These are phyloP conservation scores for Acacia concinna DNA, from an alignment of 331 rosid species.

Conservation along the genomic window DNA sequence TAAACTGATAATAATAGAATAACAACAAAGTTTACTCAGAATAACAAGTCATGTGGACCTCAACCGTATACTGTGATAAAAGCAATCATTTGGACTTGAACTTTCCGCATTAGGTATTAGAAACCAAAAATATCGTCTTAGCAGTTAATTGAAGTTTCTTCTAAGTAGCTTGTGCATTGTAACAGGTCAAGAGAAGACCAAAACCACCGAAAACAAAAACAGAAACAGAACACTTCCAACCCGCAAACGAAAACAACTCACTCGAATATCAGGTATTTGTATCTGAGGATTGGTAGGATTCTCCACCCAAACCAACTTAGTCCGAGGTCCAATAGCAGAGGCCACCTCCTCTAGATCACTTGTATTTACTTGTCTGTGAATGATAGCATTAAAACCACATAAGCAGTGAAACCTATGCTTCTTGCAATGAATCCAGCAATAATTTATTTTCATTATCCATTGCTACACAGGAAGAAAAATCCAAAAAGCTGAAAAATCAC, in stretches of 20 bases:
- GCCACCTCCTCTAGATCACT: constrained; percentile 78
- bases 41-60: not conserved
- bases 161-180: not conserved
- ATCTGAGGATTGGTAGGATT: constrained; percentile 91
- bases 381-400: constrained; percentile 34
- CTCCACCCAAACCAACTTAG: constrained; percentile 97
- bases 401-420: not conserved
- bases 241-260: constrained; percentile 32
- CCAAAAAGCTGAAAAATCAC: constrained; percentile 26
- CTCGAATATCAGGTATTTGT: constrained; percentile 80
- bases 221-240: not conserved
- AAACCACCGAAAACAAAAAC: constrained; percentile 13
- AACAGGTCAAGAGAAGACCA: not conserved
- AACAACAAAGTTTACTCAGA: not conserved
- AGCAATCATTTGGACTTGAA: constrained; percentile 3
- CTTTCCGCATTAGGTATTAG: not conserved
- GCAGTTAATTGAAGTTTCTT: not conserved
- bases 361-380: constrained; percentile 81
- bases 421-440: constrained; percentile 21
- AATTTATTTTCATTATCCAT: constrained; percentile 13
- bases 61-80: constrained; percentile 7
- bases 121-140: not conserved
- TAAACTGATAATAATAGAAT: not conserved
- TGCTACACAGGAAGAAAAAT: constrained; percentile 1
- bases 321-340: constrained; percentile 71